Conservation (phyloP, 1,284 basidiomycete species). For the Apiotrichum gracile region DNA sequence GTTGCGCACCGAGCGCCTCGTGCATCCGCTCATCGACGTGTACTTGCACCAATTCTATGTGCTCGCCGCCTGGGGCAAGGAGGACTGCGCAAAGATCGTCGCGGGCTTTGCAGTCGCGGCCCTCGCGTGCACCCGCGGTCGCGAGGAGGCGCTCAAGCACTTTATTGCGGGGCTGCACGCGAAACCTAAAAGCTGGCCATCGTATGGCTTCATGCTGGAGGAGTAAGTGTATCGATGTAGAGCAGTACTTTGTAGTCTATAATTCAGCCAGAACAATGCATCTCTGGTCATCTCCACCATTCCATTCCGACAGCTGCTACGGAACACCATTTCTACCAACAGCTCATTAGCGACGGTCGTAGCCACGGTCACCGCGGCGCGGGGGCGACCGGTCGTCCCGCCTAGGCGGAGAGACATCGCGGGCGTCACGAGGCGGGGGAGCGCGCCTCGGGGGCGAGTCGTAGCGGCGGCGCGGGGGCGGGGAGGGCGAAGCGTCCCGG, state of each 20-base stretch:
- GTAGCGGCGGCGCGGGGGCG: slow-evolving; percentile 11
- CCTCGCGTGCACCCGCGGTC: neutral
- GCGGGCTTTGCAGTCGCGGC: neutral
- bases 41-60: neutral
- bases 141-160: neutral
- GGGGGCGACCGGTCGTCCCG: slow-evolving; percentile 10
- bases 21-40: neutral
- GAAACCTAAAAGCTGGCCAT: neutral
- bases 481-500: slow-evolving; percentile 8
- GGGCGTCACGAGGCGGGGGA: too few relatives aligned
- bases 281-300: too few relatives aligned
- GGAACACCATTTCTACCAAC: too few relatives aligned
- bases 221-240: too few relatives aligned
- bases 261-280: too few relatives aligned
- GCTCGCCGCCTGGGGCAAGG: neutral
- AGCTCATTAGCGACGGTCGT: slow-evolving; percentile 3
- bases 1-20: neutral
- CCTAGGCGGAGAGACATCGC: slow-evolving; percentile 11
- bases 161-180: neutral
- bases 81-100: neutral
- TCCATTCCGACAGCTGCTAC: too few relatives aligned
- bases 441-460: slow-evolving; percentile 3
- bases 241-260: too few relatives aligned
- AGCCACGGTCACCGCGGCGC: slow-evolving; percentile 8
- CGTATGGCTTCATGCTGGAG: neutral